Percentiles rank a stretch among this genome's conserved stretches.
Conservation (phyloP, 2,329 filamentous ascomycete genomes). For the Fonsecaea erecta region DNA sequence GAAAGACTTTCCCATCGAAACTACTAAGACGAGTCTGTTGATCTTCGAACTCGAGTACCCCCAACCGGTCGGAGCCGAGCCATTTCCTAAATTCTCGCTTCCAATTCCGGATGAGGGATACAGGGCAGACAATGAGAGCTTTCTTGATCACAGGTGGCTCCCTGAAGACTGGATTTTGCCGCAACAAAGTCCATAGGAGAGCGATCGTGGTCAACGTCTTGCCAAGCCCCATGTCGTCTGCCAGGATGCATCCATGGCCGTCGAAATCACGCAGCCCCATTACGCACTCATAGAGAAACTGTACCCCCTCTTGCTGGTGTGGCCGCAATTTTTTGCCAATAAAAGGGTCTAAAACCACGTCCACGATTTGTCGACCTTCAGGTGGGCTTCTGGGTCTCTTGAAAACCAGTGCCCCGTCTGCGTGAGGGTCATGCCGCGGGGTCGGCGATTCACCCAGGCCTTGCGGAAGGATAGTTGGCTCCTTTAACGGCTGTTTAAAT, state of each 20-base stretch:
- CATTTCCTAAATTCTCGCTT: constrained; percentile 74
- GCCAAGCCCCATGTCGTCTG: constrained; percentile 76
- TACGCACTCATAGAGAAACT: constrained; percentile 75
- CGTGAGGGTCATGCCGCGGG: constrained; percentile 68
- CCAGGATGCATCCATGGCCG: constrained; percentile 71
- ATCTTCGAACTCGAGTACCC: constrained; percentile 68
- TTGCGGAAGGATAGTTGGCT: constrained; percentile 56
- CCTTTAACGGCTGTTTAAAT: constrained; percentile 67
- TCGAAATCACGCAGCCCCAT: constrained; percentile 72
- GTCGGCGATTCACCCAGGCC: constrained; percentile 54
- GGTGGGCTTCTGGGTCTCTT: constrained; percentile 61
- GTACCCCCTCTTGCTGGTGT: constrained; percentile 71
- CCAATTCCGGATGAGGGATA: constrained; percentile 75
- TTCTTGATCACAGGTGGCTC: constrained; percentile 68
- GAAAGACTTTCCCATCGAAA: constrained; percentile 72
- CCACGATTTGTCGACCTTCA: constrained; percentile 68
- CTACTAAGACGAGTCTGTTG: constrained; percentile 65
- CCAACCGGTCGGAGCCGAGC: constrained; percentile 72
- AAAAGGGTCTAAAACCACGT: constrained; percentile 73
- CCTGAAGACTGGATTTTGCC: constrained; percentile 68
- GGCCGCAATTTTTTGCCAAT: constrained; percentile 65
- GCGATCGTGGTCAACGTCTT: constrained; percentile 76
- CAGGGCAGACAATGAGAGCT: constrained; percentile 73
- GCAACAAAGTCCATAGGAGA: constrained; percentile 72
- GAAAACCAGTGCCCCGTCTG: constrained; percentile 68